Evolutionary conservation across 352 stramenopile genomes (phyloP).

Genomic region (Phytopythium montanum): DNA sequence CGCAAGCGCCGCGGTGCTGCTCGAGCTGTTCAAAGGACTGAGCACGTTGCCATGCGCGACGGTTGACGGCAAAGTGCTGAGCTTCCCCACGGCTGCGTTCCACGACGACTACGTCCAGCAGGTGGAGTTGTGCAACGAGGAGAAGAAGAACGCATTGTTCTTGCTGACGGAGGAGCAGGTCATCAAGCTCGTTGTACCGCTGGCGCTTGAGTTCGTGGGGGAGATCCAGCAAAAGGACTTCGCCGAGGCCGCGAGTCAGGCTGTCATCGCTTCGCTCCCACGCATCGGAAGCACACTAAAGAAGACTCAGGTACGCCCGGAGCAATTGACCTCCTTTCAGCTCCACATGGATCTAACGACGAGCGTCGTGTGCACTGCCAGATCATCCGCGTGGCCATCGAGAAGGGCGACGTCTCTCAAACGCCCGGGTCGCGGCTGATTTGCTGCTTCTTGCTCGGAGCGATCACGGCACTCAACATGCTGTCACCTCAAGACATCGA

Average conservation of each 20-base stretch:
- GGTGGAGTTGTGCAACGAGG: conserved; percentile 37
- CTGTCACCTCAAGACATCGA: conserved; percentile 71
- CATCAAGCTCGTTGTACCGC: conserved; percentile 60
- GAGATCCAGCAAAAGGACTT: conserved; percentile 81
- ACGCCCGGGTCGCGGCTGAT: conserved; percentile 71
- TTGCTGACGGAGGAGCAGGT: conserved; percentile 77
- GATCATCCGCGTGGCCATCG: conserved; percentile 80
- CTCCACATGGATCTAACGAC: background rate
- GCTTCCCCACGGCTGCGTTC: conserved; percentile 46
- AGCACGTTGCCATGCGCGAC: conserved; percentile 53
- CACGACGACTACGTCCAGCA: conserved; percentile 62
- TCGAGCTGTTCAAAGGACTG: conserved; percentile 63
- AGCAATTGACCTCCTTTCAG: background rate
- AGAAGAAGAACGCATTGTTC: conserved; percentile 62
- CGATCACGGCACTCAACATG: conserved; percentile 66
- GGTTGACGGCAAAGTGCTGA: conserved; percentile 67
- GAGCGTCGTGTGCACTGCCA: conserved; percentile 10
- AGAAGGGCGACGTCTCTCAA: conserved; percentile 82
- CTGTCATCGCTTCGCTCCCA: conserved; percentile 52
- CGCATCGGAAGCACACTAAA: conserved; percentile 57
- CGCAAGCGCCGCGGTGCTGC: conserved; percentile 34
- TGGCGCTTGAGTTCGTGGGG: conserved; percentile 65
- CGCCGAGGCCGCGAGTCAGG: conserved; percentile 57
- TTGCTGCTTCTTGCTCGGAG: conserved; percentile 69
- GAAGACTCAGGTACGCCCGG: conserved; percentile 56